Percentiles rank a stretch among this genome's conserved stretches.
Evolutionary conservation across 2,329 filamentous ascomycete species (phyloP).

Genomic region (Sporothrix brunneoviolacea): DNA sequence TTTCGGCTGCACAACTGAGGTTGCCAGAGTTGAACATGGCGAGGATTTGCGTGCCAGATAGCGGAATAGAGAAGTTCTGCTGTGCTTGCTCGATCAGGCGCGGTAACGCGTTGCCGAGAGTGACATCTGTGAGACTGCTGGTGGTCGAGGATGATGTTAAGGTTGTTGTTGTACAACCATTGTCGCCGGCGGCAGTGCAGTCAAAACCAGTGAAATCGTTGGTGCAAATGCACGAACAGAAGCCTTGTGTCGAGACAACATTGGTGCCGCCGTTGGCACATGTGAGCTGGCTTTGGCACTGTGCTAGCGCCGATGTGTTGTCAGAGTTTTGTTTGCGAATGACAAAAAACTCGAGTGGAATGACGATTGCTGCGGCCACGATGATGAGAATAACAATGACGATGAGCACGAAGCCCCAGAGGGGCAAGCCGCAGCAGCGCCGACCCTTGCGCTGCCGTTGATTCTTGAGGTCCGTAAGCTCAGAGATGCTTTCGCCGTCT

Average conservation of each 20-base stretch:
- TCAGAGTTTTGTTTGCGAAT: conserved; percentile 39
- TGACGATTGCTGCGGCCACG: conserved; percentile 71
- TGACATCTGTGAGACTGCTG: conserved; percentile 56
- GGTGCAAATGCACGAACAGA: conserved; percentile 81
- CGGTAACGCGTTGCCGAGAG: conserved; percentile 72
- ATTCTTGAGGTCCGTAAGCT: conserved; percentile 7
- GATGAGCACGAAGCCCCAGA: conserved; percentile 67
- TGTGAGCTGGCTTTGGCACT: conserved; percentile 54
- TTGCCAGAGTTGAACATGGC: conserved; percentile 68
- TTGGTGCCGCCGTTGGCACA: conserved; percentile 80
- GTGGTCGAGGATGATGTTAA: conserved; percentile 28
- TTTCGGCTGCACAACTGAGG: conserved; percentile 77
- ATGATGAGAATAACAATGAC: conserved; percentile 61
- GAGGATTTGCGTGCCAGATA: conserved; percentile 63
- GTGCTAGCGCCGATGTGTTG: conserved; percentile 31
- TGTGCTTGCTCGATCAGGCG: conserved; percentile 60
- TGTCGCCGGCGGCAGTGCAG: conserved; percentile 40
- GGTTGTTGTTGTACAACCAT: conserved; percentile 48
- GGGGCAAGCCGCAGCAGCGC: conserved; percentile 75
- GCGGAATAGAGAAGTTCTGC: conserved; percentile 66
- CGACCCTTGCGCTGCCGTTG: conserved; percentile 37
- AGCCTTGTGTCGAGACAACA: conserved; percentile 52
- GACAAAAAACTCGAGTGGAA: conserved; percentile 65
- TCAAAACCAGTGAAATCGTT: conserved; percentile 70
- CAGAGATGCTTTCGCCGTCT: conserved; percentile 13